Conservation (phyloP, 139 green algal genomes). For the Chlorella sorokiniana region DNA sequence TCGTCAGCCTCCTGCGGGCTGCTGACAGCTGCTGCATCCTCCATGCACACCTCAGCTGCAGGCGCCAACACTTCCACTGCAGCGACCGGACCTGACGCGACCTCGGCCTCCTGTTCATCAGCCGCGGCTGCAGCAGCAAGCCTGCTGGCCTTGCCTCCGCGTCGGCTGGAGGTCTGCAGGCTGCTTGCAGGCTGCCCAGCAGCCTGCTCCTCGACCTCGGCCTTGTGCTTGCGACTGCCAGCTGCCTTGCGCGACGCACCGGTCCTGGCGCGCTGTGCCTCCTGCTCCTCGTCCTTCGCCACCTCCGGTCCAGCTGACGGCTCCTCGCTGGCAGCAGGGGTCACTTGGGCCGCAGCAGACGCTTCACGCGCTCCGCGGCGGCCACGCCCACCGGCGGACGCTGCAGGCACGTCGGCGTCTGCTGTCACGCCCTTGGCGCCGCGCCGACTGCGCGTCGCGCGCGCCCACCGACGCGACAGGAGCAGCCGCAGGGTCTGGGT, state of each 20-base stretch:
- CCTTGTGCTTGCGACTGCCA: slow-evolving; percentile 15
- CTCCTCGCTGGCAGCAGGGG: background rate
- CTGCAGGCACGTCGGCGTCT: background rate
- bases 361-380: background rate
- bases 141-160: slow-evolving; percentile 9
- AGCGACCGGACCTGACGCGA: background rate
- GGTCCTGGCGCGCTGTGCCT: background rate
- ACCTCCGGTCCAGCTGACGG: background rate
- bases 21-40: background rate
- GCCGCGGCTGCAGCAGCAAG: background rate
- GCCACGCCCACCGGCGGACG: background rate
- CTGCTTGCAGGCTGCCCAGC: background rate
- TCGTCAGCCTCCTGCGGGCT: background rate
- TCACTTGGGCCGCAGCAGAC: background rate
- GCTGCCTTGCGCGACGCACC: slow-evolving; percentile 2
- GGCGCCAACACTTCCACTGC: background rate
- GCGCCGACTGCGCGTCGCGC: too few species aligned
- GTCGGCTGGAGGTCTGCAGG: slow-evolving; percentile 23
- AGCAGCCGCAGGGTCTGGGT: background rate
- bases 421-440: background rate
- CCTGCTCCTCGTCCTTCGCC: slow-evolving; percentile 3
- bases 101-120: background rate
- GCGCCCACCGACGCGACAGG: background rate
- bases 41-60: background rate
- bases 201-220: background rate